Conservation (phyloP, 164 flowering plant species). For the Tetrastigma voinierianum region DNA sequence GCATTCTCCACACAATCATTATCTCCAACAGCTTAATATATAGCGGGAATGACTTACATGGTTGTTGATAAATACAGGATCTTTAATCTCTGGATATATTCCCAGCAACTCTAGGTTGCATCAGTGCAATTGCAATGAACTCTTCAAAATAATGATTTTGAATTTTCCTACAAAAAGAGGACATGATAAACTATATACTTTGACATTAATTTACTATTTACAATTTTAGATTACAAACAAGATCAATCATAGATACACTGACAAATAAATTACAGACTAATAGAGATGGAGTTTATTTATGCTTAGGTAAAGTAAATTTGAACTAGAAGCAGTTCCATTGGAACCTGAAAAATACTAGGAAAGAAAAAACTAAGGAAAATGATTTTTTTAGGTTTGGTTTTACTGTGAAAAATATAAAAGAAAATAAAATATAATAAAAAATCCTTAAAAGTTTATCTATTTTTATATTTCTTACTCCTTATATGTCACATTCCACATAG, state of each 20-base stretch:
- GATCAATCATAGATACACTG: too few relatives aligned
- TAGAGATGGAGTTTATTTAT: too few relatives aligned
- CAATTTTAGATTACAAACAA: too few relatives aligned
- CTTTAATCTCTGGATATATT: slow-evolving; percentile 97
- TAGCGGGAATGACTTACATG: slow-evolving; percentile 53
- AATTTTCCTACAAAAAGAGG: slow-evolving; percentile 62
- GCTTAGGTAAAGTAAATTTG: too few relatives aligned
- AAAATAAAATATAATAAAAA: too few relatives aligned
- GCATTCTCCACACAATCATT: not conserved
- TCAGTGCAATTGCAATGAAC: slow-evolving; percentile 84
- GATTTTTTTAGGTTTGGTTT: slow-evolving; percentile 78
- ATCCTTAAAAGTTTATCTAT: too few relatives aligned
- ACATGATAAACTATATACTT: not conserved
- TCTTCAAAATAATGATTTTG: slow-evolving; percentile 87
- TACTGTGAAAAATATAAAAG: too few relatives aligned
- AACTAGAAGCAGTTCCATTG: too few relatives aligned
- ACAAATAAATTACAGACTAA: not conserved
- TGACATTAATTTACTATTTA: too few relatives aligned
- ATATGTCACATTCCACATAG: too few relatives aligned
- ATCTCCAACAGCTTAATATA: not conserved
- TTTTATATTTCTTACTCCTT: too few relatives aligned
- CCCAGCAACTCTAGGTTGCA: slow-evolving; percentile 93
- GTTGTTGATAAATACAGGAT: slow-evolving; percentile 87
- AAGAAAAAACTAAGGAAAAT: slow-evolving; percentile 65
- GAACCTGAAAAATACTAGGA: too few relatives aligned